Percentiles rank a stretch among this genome's conserved stretches.
Conservation (phyloP, 805 yeast species). For the Lipomyces spencermartinsiae region DNA sequence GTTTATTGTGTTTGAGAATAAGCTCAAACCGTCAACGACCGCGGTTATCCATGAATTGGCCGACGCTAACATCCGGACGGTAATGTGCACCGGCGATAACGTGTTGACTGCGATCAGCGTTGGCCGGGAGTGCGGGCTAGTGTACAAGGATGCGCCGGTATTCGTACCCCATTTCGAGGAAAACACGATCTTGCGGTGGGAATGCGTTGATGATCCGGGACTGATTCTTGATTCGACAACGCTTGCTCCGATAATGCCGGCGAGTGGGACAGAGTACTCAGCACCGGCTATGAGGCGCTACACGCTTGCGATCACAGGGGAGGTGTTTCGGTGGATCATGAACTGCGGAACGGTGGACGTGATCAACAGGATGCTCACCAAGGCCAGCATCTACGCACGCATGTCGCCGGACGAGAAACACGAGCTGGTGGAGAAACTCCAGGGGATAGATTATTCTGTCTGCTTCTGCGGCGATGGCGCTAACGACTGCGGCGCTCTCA, state of each 20-base stretch:
- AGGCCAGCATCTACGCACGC: conserved; percentile 83
- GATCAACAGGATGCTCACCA: conserved; percentile 61
- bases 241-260: conserved; percentile 46
- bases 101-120: conserved; percentile 93
- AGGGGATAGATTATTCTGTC: conserved; percentile 84
- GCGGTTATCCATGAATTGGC: conserved; percentile 64
- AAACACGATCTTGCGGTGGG: conserved; percentile 49
- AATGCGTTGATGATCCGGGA: conserved; percentile 52
- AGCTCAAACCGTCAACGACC: conserved; percentile 73
- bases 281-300: conserved; percentile 56
- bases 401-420: conserved; percentile 99
- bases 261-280: conserved; percentile 27
- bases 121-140: conserved; percentile 78
- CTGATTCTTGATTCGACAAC: conserved; percentile 68
- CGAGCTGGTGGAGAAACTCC: conserved; percentile 88
- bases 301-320: conserved; percentile 89
- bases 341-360: conserved; percentile 53
- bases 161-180: conserved; percentile 74
- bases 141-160: conserved; percentile 55
- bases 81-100: conserved; percentile 99
- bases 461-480: conserved; percentile 99
- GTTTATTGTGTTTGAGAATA: conserved; percentile 90
- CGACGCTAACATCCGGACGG: conserved; percentile 75
- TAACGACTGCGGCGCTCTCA: conserved; percentile 97
- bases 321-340: conserved; percentile 79